Evolutionary conservation across 495 filamentous ascomycete species (phyloP), one percentile per base, ranked within the genome.

Genomic region (Tricharina praecox): DNA sequence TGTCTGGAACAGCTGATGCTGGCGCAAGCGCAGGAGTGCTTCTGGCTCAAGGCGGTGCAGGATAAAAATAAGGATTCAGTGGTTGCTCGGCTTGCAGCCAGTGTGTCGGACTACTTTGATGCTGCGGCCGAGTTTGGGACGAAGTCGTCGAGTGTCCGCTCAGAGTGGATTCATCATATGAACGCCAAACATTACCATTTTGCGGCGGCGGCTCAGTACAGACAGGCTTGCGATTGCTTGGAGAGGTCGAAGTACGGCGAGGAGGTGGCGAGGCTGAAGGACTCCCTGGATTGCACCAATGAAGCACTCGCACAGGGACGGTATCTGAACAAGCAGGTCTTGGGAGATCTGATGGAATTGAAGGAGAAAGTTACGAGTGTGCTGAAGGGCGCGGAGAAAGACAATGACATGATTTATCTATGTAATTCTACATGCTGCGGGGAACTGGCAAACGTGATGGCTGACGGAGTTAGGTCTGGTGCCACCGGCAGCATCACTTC

Each of bases 131-230:
- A 94, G 47, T 79, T 78, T 44, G 85, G 85, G 3, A 78, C 88
- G 49, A 86, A 84, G 52, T 92, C 83, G 28, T 79, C 88, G 50
- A 78, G 79, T 23, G 82, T 97, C 50, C 90, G 83, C 54, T 84
- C 79, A 37, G 83, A 93, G 48, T 96, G 90, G 90, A 94, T 97
- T 39, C 92, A 97, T 63, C 90, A 96, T 55, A 90, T 90, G 76
- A 82, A 81, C 3, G 90, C 90, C 1, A 97, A 97, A 62, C 86
- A 95, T 54, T 84, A 95, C 59, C 90, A 97, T 61, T 95, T 97
- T 63, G 90, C 90, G 23, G 92, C 85, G 1, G 90, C 90, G 2
- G 88, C 90, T 4, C 90, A 97, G 62, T 96, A 84, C 54, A 73
- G 90, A n/a, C 85, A 88, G 20, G 84, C 90, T 3, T 77, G 84